Evolutionary conservation across 108 stramenopile species (phyloP).

Genomic region (Nitzschia sp.): DNA sequence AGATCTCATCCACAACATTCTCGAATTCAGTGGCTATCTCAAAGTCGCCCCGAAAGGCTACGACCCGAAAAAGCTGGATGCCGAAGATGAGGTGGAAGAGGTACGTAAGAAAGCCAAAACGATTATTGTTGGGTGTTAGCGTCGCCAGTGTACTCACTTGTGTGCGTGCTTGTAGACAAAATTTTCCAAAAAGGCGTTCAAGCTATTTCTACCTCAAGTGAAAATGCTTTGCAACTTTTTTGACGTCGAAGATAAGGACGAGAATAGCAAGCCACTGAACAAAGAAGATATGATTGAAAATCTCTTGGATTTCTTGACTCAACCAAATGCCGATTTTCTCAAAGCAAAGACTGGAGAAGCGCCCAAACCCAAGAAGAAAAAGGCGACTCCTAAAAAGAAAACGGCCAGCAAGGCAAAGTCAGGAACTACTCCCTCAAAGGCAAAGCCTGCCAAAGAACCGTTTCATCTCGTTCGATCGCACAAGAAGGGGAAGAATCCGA

Average conservation of each 20-base stretch:
- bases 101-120: too few relatives aligned
- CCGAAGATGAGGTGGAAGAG: constrained; percentile 45
- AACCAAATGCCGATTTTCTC: constrained; percentile 31
- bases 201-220: constrained; percentile 36
- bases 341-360: constrained; percentile 11
- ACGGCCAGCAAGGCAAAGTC: neutral
- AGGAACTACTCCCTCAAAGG: neutral
- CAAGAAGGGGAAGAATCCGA: constrained; percentile 32
- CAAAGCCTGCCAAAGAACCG: constrained; percentile 1
- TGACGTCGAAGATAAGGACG: constrained; percentile 15
- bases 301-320: constrained; percentile 48
- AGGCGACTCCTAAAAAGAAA: constrained; percentile 10
- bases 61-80: constrained; percentile 28
- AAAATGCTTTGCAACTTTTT: constrained; percentile 47
- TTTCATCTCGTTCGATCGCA: constrained; percentile 15
- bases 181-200: constrained; percentile 38
- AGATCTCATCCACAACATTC: constrained; percentile 26
- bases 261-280: constrained; percentile 31
- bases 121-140: neutral
- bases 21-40: constrained; percentile 55
- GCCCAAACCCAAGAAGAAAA: constrained; percentile 16
- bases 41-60: constrained; percentile 26
- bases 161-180: constrained; percentile 39
- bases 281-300: constrained; percentile 50
- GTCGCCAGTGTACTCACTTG: constrained; percentile 1